Conservation (phyloP, 73 alveolate species). For the Effrenium voratum region DNA sequence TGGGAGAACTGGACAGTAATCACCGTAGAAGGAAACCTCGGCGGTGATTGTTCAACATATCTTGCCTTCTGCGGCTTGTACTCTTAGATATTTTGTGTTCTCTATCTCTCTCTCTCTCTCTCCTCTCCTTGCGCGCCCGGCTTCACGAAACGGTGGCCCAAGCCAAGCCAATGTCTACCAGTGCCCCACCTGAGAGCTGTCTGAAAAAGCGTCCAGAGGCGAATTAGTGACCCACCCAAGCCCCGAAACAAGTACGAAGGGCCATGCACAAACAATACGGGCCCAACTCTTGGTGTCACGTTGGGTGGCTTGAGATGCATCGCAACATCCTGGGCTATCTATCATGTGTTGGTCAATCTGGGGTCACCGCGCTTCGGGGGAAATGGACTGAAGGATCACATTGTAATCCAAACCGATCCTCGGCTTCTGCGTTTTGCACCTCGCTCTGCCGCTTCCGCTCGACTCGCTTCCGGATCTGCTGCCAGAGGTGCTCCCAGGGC, state of each 20-base stretch:
- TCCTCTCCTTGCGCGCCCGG: neutral
- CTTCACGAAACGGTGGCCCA: conserved; percentile 67
- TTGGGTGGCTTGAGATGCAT: no score
- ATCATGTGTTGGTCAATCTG: neutral
- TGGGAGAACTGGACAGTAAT: conserved; percentile 86
- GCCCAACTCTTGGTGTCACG: no score
- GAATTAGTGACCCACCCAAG: no score
- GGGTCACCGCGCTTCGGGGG: conserved; percentile 36
- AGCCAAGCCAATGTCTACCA: conserved; percentile 65
- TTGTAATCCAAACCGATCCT: conserved; percentile 90
- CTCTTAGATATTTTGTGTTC: no score
- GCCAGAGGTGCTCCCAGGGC: conserved; percentile 51
- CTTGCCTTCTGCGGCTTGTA: neutral
- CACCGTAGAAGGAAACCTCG: conserved; percentile 79
- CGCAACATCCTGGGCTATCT: no score
- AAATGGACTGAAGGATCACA: conserved; percentile 63
- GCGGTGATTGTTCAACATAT: neutral
- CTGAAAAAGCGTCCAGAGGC: no score
- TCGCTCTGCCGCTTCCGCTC: neutral
- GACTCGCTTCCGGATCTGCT: neutral
- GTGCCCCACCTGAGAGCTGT: conserved; percentile 52
- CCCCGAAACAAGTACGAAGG: no score
- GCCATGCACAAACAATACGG: no score
- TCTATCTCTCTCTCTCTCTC: no score
- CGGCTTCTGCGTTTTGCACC: neutral